A percentile compares a stretch with the other conserved stretches of the same genome.
Conservation (phyloP, 371 early-diverging fungal genomes). For the Chytridiales sp. region DNA sequence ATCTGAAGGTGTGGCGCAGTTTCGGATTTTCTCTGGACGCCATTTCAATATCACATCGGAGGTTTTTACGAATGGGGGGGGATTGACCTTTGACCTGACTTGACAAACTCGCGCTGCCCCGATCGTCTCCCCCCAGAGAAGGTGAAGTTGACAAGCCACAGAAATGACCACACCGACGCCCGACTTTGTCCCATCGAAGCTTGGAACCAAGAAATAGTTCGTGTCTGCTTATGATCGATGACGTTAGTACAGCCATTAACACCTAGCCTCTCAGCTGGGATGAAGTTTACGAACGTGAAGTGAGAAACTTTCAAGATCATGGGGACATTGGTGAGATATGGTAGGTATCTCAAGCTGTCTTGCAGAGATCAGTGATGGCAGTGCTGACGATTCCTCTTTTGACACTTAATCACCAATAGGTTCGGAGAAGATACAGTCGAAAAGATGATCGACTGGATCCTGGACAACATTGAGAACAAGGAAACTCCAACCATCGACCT, state of each 20-base stretch:
- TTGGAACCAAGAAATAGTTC: slow-evolving; percentile 1
- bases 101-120: no score
- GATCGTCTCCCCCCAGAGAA: no score
- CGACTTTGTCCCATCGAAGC: slow-evolving; percentile 9
- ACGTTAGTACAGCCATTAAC: not conserved
- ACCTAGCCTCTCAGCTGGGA: slow-evolving; percentile 71
- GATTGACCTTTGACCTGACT: no score
- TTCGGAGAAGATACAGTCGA: slow-evolving; percentile 83
- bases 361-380: not conserved
- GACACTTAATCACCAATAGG: slow-evolving; percentile 39
- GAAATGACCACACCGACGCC: no score
- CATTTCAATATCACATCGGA: no score
- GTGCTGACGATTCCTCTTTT: not conserved
- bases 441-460: slow-evolving; percentile 80
- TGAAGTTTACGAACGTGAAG: slow-evolving; percentile 73
- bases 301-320: slow-evolving; percentile 72
- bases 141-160: no score
- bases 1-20: no score
- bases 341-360: slow-evolving; percentile 35
- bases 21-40: no score
- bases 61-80: no score
- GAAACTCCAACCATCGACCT: slow-evolving; percentile 68
- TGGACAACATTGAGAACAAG: slow-evolving; percentile 32
- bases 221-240: not conserved
- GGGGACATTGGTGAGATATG: slow-evolving; percentile 89